These are phyloP conservation scores for Candida parachauliodes DNA, from an alignment of 805 yeast genomes.

Conservation along the genomic window DNA sequence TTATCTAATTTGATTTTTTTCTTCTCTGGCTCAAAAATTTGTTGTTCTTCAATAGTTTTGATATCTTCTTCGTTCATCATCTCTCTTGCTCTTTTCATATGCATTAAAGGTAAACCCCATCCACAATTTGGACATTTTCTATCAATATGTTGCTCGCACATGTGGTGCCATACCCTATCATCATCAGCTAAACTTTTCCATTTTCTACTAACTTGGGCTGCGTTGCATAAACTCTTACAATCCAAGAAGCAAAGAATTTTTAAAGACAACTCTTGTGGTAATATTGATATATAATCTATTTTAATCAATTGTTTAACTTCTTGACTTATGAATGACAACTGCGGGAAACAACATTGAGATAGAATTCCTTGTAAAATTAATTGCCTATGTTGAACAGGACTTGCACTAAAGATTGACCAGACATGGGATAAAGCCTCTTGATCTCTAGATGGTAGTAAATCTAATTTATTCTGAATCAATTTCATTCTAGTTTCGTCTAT, in stretches of 20 bases:
- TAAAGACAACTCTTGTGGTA: conserved; percentile 82
- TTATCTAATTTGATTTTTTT: background rate
- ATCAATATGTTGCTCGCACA: conserved; percentile 98
- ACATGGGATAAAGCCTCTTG: conserved; percentile 75
- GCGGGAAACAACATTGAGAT: conserved; percentile 93
- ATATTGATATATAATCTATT: conserved; percentile 80
- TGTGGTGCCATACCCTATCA: conserved; percentile 95
- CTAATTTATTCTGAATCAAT: conserved; percentile 56
- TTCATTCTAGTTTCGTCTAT: conserved; percentile 64
- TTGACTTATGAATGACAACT: conserved; percentile 77
- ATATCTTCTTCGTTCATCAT: conserved; percentile 17
- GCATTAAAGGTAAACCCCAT: conserved; percentile 96
- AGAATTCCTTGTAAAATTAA: conserved; percentile 79
- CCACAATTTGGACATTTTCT: conserved; percentile 97
- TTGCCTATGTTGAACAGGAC: conserved; percentile 65
- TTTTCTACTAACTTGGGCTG: conserved; percentile 83
- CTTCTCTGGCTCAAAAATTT: conserved; percentile 2
- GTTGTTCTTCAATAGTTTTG: conserved; percentile 14
- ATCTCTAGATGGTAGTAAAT: conserved; percentile 62
- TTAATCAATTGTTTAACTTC: conserved; percentile 77
- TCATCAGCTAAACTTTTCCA: conserved; percentile 94
- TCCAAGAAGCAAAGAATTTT: conserved; percentile 86
- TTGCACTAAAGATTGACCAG: conserved; percentile 79
- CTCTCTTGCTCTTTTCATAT: conserved; percentile 72
- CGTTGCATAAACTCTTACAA: conserved; percentile 88